phyloP scores from a whole-genome alignment of 768 basidiomycete species.

The Suillus discolor region DNA sequence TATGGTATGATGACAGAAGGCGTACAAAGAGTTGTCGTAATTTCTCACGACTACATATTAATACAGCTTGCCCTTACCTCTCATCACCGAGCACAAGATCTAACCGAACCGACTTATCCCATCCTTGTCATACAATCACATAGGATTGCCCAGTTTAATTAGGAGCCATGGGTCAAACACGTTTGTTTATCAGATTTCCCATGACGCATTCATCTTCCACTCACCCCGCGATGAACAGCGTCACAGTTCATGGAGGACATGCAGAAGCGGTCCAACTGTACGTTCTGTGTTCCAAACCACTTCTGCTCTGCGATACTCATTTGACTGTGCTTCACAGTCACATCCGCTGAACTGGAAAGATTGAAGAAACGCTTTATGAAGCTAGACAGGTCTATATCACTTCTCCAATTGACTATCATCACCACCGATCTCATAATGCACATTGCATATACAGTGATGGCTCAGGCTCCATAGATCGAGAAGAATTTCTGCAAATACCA shows the following conservation, averaged over 20 bases:
- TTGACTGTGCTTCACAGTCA: conserved; percentile 60
- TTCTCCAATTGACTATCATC: conserved; percentile 1
- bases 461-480: conserved; percentile 96
- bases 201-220: not conserved
- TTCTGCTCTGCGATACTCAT: conserved; percentile 15
- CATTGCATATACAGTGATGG: conserved; percentile 68
- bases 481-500: conserved; percentile 98
- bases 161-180: conserved; percentile 76
- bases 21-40: not conserved
- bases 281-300: conserved; percentile 35
- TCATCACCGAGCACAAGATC: conserved; percentile 3
- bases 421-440: conserved; percentile 5
- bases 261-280: conserved; percentile 97
- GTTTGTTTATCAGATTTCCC: conserved; percentile 44
- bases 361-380: conserved; percentile 99
- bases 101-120: not conserved
- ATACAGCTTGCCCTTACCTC: conserved; percentile 1
- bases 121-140: not conserved
- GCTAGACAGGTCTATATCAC: conserved; percentile 69
- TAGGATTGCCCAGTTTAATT: not conserved
- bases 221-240: conserved; percentile 42
- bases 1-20: not conserved
- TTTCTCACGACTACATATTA: conserved; percentile 1
- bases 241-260: conserved; percentile 99
- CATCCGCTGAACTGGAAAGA: conserved; percentile 88